Evolutionary conservation across 2,329 filamentous ascomycete species (phyloP), one percentile per base, ranked within the genome.

Genomic region (Capronia americana): DNA sequence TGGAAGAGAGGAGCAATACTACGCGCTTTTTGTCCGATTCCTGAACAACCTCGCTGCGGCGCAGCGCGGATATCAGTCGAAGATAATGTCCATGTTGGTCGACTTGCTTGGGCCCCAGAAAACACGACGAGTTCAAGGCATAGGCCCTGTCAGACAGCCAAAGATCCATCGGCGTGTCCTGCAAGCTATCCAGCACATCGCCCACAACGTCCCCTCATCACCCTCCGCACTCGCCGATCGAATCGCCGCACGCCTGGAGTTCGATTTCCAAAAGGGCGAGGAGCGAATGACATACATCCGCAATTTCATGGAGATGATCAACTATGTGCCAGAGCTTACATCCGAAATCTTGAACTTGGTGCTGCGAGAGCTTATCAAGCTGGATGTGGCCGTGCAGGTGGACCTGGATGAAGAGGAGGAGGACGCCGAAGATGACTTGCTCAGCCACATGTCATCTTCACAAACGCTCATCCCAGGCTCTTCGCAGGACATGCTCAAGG

Each of bases 351-450:
- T 97, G 69, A 89, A 92, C 63, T 81, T 96, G 12, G 90, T 98
- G 56, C 90, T 93, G 50, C 91, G 94, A 72, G 89, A 92, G 69
- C 84, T 98, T 7, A 92, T 98, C 74, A 95, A 95, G 79, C 92
- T 98, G 65, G 95, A 99, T 76, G 92, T 96, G 0, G 92, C 97
- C 76, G 95, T 98, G 78, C 94, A 97, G 78, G 87, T 93, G 57
- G 93, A 98, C 74, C 82, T 98, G 74, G 93, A 98, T 69, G 93
- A 98, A 73, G 82, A 97, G 68, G 94, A 97, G 69, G 94, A 98
- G 69, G 92, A 96, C 63, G 84, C 92, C 10, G 91, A 92, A 62
- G 88, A 93, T 26, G 87, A 88, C 61, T 86, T 94, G 20, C 84
- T 91, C 58, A 83, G 84, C 75, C 86, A 83, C 58, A 77, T 85